A percentile compares a stretch with the other conserved stretches of the same genome.
phyloP scores from a whole-genome alignment of 768 basidiomycete genomes.

The Lactarius psammicola region DNA sequence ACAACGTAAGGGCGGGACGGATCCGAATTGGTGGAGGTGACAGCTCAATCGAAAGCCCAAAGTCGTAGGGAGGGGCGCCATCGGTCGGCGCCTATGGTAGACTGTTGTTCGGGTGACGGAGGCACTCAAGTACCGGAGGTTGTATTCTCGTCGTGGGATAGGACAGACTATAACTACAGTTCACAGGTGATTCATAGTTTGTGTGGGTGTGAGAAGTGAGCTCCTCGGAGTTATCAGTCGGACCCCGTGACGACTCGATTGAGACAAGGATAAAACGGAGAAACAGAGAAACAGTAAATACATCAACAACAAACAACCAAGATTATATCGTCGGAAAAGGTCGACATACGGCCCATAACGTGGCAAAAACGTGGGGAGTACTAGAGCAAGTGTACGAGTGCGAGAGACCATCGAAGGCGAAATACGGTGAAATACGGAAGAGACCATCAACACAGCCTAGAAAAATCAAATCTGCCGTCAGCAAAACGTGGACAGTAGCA shows the following conservation, averaged over 20 bases:
- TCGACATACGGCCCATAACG: slow-evolving; percentile 9
- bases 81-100: slow-evolving; percentile 7
- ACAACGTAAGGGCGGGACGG: not conserved
- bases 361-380: slow-evolving; percentile 8
- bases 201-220: not conserved
- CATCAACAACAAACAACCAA: slow-evolving; percentile 13
- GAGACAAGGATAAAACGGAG: not conserved
- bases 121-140: not conserved
- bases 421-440: slow-evolving; percentile 6
- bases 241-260: slow-evolving; percentile 1
- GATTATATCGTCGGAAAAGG: slow-evolving; percentile 5
- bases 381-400: not conserved
- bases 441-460: slow-evolving; percentile 12
- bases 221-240: not conserved
- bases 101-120: not conserved
- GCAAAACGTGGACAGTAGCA: not conserved
- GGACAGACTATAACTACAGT: not conserved
- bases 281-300: slow-evolving; percentile 13
- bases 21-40: not conserved
- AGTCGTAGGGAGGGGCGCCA: slow-evolving; percentile 4
- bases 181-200: not conserved
- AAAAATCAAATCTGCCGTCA: not conserved
- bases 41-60: not conserved
- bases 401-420: slow-evolving; percentile 2
- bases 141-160: not conserved